A percentile compares a stretch with the other conserved stretches of the same genome.
These are phyloP conservation scores for Scytalidium sp. DNA, from an alignment of 2,329 filamentous ascomycete species.

Conservation along the genomic window DNA sequence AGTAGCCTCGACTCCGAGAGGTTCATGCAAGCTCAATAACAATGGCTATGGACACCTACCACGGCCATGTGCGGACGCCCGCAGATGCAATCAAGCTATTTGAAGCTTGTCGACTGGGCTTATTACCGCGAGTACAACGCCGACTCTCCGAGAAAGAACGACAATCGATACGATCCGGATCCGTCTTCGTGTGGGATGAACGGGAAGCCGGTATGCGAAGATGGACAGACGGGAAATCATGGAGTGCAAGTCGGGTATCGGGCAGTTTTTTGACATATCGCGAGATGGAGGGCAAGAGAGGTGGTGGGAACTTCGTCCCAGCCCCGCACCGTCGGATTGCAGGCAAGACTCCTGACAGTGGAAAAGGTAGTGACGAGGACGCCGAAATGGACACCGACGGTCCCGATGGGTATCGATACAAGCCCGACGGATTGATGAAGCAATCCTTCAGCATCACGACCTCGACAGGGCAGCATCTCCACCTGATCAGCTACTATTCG, in stretches of 20 bases:
- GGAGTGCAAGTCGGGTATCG: constrained; percentile 96
- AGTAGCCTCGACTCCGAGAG: constrained; percentile 13
- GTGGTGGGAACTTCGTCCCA: constrained; percentile 67
- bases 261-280: constrained; percentile 97
- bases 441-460: constrained; percentile 99
- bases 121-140: constrained; percentile 88
- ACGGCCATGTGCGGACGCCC: constrained; percentile 92
- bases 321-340: constrained; percentile 51
- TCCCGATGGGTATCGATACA: constrained; percentile 89
- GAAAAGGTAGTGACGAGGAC: constrained; percentile 77
- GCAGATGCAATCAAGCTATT: constrained; percentile 98
- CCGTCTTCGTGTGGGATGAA: constrained; percentile 99
- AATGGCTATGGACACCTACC: constrained; percentile 85
- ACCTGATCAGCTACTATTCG: constrained; percentile 96
- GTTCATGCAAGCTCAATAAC: constrained; percentile 12
- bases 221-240: constrained; percentile 99
- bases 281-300: constrained; percentile 98
- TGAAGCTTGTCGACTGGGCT: constrained; percentile 86
- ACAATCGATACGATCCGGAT: constrained; percentile 92
- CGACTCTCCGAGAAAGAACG: constrained; percentile 97
- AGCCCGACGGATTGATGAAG: constrained; percentile 97
- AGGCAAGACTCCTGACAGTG: constrained; percentile 81
- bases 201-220: constrained; percentile 95
- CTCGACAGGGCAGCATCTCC: constrained; percentile 82
- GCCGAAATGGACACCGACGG: constrained; percentile 67